Base-by-base conservation (phyloP, 805 yeast species). In the Lipomyces anomalus region DNA sequence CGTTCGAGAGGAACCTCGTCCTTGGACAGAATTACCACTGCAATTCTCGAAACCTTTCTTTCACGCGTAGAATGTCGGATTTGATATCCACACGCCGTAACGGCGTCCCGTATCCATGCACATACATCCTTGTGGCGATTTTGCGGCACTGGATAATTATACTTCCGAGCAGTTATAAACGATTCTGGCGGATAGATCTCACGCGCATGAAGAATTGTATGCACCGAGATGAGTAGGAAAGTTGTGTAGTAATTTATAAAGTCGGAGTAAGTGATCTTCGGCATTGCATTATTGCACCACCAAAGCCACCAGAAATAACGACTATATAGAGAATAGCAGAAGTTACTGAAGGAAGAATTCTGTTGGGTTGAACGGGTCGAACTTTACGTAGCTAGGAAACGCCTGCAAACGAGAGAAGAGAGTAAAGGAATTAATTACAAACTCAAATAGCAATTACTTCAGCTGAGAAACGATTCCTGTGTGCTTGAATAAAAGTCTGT, bases 181-280 rank as follows among this genome's bases (percentile, higher is more conserved):
- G 80, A 67, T 40, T 67, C 71, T 1, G 46, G 56, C 0, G 81
- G 81, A 54, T 83, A 83, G 0, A 83, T 62, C 1, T 63, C 58
- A 38, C 79, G 70, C 40, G 72, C 63, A 58, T 74, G 80, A 40
- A 81, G 61, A 1, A 81, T 67, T 35, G 76, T 76, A 48, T 80
- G 81, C 6, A 76, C 57, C 65, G 74, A 70, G 1, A 73, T 75
- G 2, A 67, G 63, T 9, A 80, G 48, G 42, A 78, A 72, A 18
- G 47, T 52, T 11, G 55, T 40, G 35, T 48, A 50, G 11, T 36
- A 28, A 6, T n/a, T n/a, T n/a, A n/a, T n/a, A n/a, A n/a, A n/a
- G n/a, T n/a, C n/a, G n/a, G n/a, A n/a, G n/a, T n/a, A n/a, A n/a
- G n/a, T n/a, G n/a, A n/a, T n/a, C n/a, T n/a, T n/a, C n/a, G n/a